Base-by-base conservation (phyloP, 139 green algal species). In the Tetraselmis striata region DNA sequence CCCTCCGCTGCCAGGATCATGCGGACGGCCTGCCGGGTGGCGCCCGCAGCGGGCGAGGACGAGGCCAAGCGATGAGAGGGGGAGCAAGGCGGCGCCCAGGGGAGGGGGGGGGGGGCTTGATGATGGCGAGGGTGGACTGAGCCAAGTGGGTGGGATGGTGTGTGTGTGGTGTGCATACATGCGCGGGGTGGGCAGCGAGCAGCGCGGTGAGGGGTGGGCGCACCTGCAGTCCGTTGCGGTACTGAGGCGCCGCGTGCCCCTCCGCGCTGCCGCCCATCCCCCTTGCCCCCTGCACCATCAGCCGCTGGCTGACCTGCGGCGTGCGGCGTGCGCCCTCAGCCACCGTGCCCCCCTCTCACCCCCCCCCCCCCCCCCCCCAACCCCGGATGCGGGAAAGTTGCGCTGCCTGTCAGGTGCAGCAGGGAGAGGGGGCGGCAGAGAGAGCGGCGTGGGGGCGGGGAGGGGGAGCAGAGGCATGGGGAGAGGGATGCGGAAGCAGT, bases 1-100 rank as follows among this genome's bases (percentile, higher is more conserved):
- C 95, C 95, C 85, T 98, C 95, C 76, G 87, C 79, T n/a, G 27
- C 29, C 0, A 98, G 22, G 25, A 99, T 99, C 0, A 85, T 26
- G 29, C 90, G 85, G 0, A 92, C 88, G 79, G 98, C 91, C 24
- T 89, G 78, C 1, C 96, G 27, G 11, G 27, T 31, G 29, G 29
- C 32, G n/a, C 22, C 27, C 28, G 58, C 59, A 0, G 84, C 79
- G 0, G 76, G 77, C 5, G 77, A 80, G 0, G 84, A 77, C 2
- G 59, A 27, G 32, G 45, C 59, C 23, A 28, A 75, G 2, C 32
- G 79, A 25, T 76, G 75, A 67, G 79, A 78, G 1, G 85, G 77
- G 25, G 59, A 59, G 27, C 2, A 1, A 78, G 0, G 29, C 76
- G 25, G 30, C 78, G 26, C 28, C 29, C 24, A 22, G 32, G 1